Conservation (phyloP, 768 basidiomycete species). For the Rhodosporidiobolus odoratus region DNA sequence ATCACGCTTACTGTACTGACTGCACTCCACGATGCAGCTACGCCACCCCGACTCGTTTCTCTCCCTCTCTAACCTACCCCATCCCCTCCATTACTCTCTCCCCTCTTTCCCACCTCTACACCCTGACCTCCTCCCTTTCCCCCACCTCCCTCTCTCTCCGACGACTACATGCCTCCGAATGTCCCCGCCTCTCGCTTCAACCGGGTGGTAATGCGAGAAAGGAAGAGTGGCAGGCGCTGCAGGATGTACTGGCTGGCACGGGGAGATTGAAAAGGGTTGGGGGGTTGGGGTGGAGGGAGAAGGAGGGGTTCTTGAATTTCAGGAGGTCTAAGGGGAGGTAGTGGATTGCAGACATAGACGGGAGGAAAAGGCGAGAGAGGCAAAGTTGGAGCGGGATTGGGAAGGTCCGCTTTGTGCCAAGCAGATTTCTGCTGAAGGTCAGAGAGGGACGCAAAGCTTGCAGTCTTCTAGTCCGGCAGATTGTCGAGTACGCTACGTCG, state of each 20-base stretch:
- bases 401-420: too few species aligned
- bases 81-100: conserved; percentile 18
- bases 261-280: conserved; percentile 23
- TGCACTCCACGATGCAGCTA: conserved; percentile 3
- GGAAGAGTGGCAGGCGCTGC: conserved; percentile 17
- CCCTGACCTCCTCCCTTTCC: conserved; percentile 7
- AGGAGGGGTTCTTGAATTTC: conserved; percentile 30
- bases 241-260: conserved; percentile 4
- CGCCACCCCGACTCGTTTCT: conserved; percentile 21
- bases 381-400: too few species aligned
- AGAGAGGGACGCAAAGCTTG: too few species aligned
- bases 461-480: too few species aligned
- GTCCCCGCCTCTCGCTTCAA: neutral
- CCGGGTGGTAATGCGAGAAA: neutral
- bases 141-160: conserved; percentile 9
- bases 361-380: neutral
- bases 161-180: conserved; percentile 28
- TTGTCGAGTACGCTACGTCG: too few species aligned
- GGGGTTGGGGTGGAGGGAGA: conserved; percentile 25
- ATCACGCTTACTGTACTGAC: neutral
- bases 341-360: too few species aligned
- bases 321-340: conserved; percentile 17
- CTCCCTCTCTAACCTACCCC: conserved; percentile 30
- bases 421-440: too few species aligned
- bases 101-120: conserved; percentile 25